Evolutionary conservation across 2,329 filamentous ascomycete species (phyloP).

Genomic region (Coniochaeta hoffmannii): DNA sequence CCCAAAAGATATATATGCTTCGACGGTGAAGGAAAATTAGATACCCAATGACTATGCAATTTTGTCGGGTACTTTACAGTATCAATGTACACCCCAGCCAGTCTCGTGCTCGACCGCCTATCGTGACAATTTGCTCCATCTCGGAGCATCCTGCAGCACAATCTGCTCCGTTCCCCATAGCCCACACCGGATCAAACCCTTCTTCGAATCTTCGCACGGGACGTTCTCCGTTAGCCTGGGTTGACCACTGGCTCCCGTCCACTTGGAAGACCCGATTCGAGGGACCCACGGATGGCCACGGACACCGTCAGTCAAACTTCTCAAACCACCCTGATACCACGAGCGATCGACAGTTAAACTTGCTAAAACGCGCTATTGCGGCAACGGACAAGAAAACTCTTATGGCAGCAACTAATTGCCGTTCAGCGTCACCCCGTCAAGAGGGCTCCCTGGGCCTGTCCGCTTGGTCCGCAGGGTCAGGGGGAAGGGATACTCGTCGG

Average conservation of each 20-base stretch:
- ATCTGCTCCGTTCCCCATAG: background rate
- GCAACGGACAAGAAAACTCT: background rate
- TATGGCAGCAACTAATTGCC: conserved; percentile 22
- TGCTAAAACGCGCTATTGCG: background rate
- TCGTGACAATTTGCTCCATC: background rate
- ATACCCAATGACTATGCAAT: conserved; percentile 1
- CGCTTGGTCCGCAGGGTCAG: conserved; percentile 50
- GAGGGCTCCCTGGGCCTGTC: conserved; percentile 30
- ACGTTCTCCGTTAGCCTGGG: background rate
- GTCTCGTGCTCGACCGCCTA: background rate
- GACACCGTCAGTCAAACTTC: background rate
- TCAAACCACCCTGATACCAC: background rate
- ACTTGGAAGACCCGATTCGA: no score
- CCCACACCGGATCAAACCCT: background rate
- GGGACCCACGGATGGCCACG: no score
- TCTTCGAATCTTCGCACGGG: background rate
- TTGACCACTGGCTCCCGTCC: background rate
- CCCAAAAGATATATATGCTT: no score
- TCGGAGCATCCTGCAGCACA: background rate
- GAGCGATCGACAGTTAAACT: background rate
- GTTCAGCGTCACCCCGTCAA: conserved; percentile 33
- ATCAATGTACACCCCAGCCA: background rate
- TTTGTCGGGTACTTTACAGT: conserved; percentile 1
- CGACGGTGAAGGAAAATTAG: background rate
- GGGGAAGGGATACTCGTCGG: conserved; percentile 60